These are phyloP conservation scores for Zygotorulaspora danielsina DNA, from an alignment of 805 yeast genomes.

Conservation along the genomic window DNA sequence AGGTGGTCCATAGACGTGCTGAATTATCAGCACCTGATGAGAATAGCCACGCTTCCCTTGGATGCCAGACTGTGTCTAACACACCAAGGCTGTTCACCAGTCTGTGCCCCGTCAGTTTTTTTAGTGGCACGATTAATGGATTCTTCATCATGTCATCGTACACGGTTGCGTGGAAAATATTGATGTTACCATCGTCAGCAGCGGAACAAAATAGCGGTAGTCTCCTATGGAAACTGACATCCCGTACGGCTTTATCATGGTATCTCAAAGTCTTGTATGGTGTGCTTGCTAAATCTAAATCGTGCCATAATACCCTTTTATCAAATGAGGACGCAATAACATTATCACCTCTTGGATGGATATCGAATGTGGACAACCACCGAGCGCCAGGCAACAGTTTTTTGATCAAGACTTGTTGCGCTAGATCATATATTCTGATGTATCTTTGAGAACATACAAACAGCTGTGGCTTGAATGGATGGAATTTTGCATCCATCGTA, in stretches of 20 bases:
- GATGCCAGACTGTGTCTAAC: slow-evolving; percentile 88
- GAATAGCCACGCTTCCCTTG: slow-evolving; percentile 96
- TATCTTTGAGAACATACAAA: slow-evolving; percentile 93
- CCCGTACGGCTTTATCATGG: slow-evolving; percentile 91
- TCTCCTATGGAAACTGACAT: slow-evolving; percentile 78
- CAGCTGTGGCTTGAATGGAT: slow-evolving; percentile 90
- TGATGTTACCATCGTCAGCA: slow-evolving; percentile 88
- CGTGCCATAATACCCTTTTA: slow-evolving; percentile 96
- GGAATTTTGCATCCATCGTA: slow-evolving; percentile 93
- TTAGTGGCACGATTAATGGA: slow-evolving; percentile 92
- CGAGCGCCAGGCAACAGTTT: slow-evolving; percentile 92
- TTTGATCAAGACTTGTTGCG: slow-evolving; percentile 78
- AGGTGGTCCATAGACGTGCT: slow-evolving; percentile 95
- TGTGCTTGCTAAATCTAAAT: slow-evolving; percentile 77
- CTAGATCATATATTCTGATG: slow-evolving; percentile 82
- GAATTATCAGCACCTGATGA: slow-evolving; percentile 96
- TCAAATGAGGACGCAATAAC: slow-evolving; percentile 89
- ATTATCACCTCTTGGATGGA: slow-evolving; percentile 96
- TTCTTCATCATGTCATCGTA: slow-evolving; percentile 87
- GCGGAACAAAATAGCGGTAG: slow-evolving; percentile 92
- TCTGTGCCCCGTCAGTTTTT: slow-evolving; percentile 88
- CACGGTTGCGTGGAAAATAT: slow-evolving; percentile 94
- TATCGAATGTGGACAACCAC: slow-evolving; percentile 86
- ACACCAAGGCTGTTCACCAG: slow-evolving; percentile 79
- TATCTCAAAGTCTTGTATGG: slow-evolving; percentile 95